A percentile compares a stretch with the other conserved stretches of the same genome.
Conservation (phyloP, 495 filamentous ascomycete species). For the Filosporella fistucella region DNA sequence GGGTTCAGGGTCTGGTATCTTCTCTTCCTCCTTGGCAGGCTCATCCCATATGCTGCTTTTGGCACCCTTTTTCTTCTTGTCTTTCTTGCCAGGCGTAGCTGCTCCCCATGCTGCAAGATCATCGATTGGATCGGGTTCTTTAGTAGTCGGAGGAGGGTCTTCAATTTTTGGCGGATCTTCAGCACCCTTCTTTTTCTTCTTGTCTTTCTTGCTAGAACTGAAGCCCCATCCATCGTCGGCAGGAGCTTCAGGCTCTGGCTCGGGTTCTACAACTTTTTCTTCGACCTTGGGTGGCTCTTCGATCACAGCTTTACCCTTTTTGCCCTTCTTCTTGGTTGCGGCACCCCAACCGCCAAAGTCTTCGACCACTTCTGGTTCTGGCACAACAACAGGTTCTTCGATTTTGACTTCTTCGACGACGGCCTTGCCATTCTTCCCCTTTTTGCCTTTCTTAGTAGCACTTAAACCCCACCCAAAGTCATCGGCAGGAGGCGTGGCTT, state of each 20-base stretch:
- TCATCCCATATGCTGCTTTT: conserved; percentile 25
- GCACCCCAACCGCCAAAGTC: conserved; percentile 22
- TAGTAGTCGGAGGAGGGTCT: conserved; percentile 5
- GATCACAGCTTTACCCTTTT: conserved; percentile 26
- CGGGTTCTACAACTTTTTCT: conserved; percentile 28
- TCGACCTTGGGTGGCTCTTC: conserved; percentile 22
- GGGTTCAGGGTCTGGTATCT: conserved; percentile 33
- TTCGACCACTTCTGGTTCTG: conserved; percentile 19
- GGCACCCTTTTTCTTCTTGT: conserved; percentile 37
- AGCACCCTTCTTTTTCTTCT: conserved; percentile 32
- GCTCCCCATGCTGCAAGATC: conserved; percentile 31
- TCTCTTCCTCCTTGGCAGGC: conserved; percentile 33
- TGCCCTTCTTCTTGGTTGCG: conserved; percentile 26
- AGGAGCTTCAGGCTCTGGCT: conserved; percentile 24
- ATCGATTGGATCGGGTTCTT: conserved; percentile 9
- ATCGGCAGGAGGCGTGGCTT: conserved; percentile 15
- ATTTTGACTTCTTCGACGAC: background rate
- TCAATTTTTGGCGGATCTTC: conserved; percentile 11
- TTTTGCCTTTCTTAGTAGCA: conserved; percentile 12
- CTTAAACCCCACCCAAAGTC: conserved; percentile 27
- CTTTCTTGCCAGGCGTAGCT: conserved; percentile 27
- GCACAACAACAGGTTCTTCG: conserved; percentile 4
- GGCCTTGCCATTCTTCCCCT: conserved; percentile 1
- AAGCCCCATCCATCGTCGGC: conserved; percentile 21
- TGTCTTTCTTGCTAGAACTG: conserved; percentile 29